Conservation (phyloP, 2,329 filamentous ascomycete species). For the Cladosporium sp. region DNA sequence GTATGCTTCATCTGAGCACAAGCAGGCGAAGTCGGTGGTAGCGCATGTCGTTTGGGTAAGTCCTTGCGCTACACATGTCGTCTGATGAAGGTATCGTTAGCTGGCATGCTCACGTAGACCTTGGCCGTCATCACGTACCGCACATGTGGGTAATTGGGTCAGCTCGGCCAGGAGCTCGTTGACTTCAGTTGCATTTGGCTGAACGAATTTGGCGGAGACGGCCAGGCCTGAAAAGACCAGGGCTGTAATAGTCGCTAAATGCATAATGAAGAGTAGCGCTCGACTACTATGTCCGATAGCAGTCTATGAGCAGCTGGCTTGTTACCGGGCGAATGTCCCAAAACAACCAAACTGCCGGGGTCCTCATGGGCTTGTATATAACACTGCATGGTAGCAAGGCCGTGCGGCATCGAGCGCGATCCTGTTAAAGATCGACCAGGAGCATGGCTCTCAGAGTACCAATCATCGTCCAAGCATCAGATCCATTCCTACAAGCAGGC, state of each 20-base stretch:
- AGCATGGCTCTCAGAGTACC: not conserved
- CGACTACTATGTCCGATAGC: not conserved
- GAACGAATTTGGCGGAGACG: not conserved
- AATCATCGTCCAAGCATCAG: not conserved
- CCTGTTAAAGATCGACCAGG: not conserved
- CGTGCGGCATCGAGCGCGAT: not conserved
- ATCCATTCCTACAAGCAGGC: not conserved
- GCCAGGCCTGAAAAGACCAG: not conserved
- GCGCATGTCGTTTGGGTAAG: not conserved
- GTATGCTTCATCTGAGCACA: not conserved
- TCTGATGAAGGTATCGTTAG: not conserved
- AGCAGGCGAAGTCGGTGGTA: not conserved
- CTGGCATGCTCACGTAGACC: too few species aligned
- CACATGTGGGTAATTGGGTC: not conserved
- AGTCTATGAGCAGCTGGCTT: not conserved
- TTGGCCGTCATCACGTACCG: not conserved
- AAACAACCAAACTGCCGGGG: not conserved
- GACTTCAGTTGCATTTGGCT: not conserved
- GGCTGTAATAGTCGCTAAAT: not conserved
- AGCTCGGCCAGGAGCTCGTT: not conserved
- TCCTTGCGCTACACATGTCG: not conserved
- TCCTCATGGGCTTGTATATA: not conserved
- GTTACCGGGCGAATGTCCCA: not conserved
- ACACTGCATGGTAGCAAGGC: not conserved
- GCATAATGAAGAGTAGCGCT: not conserved